Evolutionary conservation across 306 rosid genomes (phyloP).

Genomic region (Pyrus pyrifolia): DNA sequence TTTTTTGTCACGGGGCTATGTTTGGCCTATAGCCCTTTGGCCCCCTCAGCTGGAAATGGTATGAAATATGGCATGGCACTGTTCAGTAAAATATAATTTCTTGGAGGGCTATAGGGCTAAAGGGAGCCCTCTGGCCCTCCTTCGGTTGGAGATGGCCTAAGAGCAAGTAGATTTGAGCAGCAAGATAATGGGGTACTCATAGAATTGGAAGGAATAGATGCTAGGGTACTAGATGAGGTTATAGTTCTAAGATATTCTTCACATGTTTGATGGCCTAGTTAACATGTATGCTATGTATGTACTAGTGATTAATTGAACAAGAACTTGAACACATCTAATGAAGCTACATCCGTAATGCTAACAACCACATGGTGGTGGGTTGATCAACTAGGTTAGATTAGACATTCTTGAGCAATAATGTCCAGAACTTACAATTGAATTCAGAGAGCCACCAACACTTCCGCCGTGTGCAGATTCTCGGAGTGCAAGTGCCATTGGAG

Average conservation of each 20-base stretch:
- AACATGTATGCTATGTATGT: background rate
- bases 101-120: too few species aligned
- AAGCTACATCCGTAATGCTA: conserved; percentile 10
- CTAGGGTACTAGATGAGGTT: background rate
- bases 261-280: background rate
- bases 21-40: too few species aligned
- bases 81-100: too few species aligned
- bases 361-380: background rate
- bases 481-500: conserved; percentile 50
- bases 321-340: conserved; percentile 3
- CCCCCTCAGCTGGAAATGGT: too few species aligned
- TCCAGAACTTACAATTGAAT: conserved; percentile 45
- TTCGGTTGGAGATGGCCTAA: too few species aligned
- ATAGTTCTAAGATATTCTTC: background rate
- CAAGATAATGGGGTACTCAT: background rate
- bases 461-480: conserved; percentile 52
- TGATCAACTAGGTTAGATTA: background rate
- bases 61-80: too few species aligned
- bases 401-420: background rate
- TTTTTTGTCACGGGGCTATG: too few species aligned
- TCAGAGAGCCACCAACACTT: conserved; percentile 40
- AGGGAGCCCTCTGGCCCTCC: too few species aligned
- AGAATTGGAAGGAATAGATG: background rate
- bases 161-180: background rate
- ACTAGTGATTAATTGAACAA: background rate